Evolutionary conservation across 345 rosid species (phyloP), one percentile per base, ranked within the genome.

Genomic region (Mallotus nudiflorus): DNA sequence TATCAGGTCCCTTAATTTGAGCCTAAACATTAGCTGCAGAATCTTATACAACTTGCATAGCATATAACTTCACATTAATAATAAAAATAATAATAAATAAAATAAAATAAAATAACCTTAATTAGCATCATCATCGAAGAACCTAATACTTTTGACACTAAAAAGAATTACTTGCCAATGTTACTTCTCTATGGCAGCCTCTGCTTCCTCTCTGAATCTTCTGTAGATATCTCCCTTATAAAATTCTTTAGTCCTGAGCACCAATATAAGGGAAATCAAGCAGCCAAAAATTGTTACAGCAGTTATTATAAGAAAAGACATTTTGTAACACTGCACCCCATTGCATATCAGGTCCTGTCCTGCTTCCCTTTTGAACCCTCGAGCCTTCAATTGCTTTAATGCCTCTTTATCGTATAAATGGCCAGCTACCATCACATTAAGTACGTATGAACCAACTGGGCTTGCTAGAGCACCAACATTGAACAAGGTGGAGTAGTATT

Each of bases 401-500:
- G 71, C 66, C 24, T 66, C 71, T 45, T 66, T 51, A 11, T 56
- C 77, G 20, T 71, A 71, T 7, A 71, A 52, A 2, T 25, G 11
- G 14, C 75, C 75, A 0, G 75, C 68, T 19, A 71, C 68, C 28
- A 2, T 18, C 51, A 71, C 75, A 27, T 62, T 71, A 3, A 71
- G 61, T 19, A 71, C 40, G 44, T 71, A 71, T 5, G 75, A 71
- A 1, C 75, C 75, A 24, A 71, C 75, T 1, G 75, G 75, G 51
- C 75, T 71, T 3, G 76, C 71, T 1, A 46, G 52, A 6, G 67
- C 33, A 7, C 77, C 77, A 40, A 73, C 37, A 39, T 67, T 73
- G 45, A 66, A 73, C 71, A 73, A 24, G 9, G 77, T 73, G 20
- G 77, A 66, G 13, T 66, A 73, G 57, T 73, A 60, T 37, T 73